Evolutionary conservation across 345 rosid genomes (phyloP).

Genomic region (Citrus sinensis): DNA sequence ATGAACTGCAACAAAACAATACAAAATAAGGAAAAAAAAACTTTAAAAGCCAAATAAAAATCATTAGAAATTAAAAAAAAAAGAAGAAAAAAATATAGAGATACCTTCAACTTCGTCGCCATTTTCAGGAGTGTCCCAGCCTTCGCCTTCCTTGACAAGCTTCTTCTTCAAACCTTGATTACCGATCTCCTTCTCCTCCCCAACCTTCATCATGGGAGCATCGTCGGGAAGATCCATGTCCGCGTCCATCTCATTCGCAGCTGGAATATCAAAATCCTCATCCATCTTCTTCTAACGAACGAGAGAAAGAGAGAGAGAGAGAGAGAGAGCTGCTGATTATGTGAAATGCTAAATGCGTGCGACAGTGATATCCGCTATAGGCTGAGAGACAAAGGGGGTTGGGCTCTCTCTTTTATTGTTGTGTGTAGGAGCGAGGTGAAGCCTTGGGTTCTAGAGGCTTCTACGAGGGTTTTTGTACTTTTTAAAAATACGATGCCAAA

Average conservation of each 20-base stretch:
- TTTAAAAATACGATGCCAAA: background rate
- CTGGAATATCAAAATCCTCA: conserved; percentile 55
- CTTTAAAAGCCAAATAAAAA: background rate
- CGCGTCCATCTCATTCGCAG: conserved; percentile 43
- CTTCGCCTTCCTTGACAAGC: conserved; percentile 73
- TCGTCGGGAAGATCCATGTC: conserved; percentile 48
- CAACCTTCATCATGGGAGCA: conserved; percentile 35
- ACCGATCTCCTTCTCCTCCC: conserved; percentile 82
- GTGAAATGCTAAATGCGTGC: background rate
- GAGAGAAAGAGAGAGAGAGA: too few relatives aligned
- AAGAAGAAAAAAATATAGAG: too few relatives aligned
- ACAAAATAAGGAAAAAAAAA: background rate
- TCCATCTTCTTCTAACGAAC: conserved; percentile 31
- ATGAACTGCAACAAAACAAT: conserved; percentile 34
- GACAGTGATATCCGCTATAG: too few relatives aligned
- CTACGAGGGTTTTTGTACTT: conserved; percentile 9
- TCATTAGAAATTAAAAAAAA: background rate
- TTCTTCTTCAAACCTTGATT: conserved; percentile 78
- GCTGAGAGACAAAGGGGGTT: background rate
- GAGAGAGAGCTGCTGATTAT: background rate
- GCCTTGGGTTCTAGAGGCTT: conserved; percentile 44
- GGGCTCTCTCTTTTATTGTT: background rate
- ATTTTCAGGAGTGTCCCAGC: conserved; percentile 59
- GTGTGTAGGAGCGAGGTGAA: background rate
- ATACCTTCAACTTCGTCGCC: conserved; percentile 92